Evolutionary conservation across 208 protist species (phyloP).

Genomic region (Spongospora subterranea): DNA sequence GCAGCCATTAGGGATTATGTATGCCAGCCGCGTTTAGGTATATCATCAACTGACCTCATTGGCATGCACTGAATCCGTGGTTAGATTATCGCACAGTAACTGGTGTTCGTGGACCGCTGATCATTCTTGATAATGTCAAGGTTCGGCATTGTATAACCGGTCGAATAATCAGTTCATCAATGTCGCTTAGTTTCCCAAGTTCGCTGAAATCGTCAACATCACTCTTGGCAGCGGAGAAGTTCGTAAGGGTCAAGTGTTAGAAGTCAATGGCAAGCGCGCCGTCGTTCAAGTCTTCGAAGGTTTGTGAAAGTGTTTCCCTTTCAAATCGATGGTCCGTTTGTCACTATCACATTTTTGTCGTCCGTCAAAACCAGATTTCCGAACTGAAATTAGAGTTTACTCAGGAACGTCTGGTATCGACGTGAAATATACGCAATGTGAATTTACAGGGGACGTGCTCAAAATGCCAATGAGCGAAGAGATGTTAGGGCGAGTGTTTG

Average conservation of each 20-base stretch:
- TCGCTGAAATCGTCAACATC: conserved; percentile 99
- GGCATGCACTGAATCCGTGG: background rate
- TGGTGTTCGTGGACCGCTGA: conserved; percentile 98
- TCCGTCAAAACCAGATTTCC: background rate
- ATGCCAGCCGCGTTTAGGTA: conserved; percentile 47
- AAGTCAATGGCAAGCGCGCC: conserved; percentile 96
- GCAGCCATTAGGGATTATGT: conserved; percentile 21
- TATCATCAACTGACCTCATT: background rate
- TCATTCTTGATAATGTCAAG: conserved; percentile 99
- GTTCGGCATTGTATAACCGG: conserved; percentile 63
- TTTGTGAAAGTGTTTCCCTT: background rate
- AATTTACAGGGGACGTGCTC: conserved; percentile 99
- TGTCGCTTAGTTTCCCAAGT: conserved; percentile 90
- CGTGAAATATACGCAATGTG: conserved; percentile 78
- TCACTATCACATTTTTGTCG: background rate
- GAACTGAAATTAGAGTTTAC: too few relatives aligned
- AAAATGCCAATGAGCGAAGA: conserved; percentile 97
- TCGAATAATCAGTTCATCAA: conserved; percentile 1
- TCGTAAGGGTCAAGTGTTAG: conserved; percentile 96
- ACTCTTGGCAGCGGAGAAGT: conserved; percentile 91
- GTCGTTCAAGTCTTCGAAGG: conserved; percentile 91
- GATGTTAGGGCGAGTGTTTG: conserved; percentile 99
- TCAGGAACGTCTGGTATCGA: conserved; percentile 93
- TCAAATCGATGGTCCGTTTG: background rate
- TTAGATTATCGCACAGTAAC: conserved; percentile 97